These are phyloP conservation scores for Phytophthora cactorum DNA, from an alignment of 352 stramenopile species.

Conservation along the genomic window DNA sequence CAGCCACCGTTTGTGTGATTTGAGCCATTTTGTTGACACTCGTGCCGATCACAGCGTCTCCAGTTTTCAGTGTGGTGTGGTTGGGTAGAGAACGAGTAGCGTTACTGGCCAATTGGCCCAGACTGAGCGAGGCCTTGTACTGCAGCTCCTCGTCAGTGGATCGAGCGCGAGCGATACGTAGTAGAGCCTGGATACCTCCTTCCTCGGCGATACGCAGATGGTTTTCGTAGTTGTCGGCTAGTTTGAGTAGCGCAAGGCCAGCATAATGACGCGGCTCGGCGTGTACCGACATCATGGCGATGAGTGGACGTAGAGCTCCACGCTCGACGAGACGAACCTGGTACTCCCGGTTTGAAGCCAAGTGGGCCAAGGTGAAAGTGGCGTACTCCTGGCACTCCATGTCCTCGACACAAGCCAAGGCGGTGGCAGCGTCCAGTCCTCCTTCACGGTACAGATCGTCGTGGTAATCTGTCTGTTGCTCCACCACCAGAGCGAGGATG, in stretches of 20 bases:
- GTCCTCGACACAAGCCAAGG: constrained; percentile 93
- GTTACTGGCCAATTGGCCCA: constrained; percentile 94
- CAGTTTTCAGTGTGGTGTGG: constrained; percentile 52
- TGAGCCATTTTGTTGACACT: constrained; percentile 82
- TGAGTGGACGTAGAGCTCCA: constrained; percentile 92
- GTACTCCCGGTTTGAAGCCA: constrained; percentile 95
- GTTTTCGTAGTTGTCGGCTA: constrained; percentile 98
- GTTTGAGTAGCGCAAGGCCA: constrained; percentile 95
- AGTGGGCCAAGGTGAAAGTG: constrained; percentile 94
- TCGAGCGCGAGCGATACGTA: constrained; percentile 91
- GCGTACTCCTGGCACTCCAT: constrained; percentile 97
- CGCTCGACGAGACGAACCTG: constrained; percentile 92
- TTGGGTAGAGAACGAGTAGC: constrained; percentile 79
- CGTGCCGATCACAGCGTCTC: constrained; percentile 63
- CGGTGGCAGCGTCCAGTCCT: constrained; percentile 89
- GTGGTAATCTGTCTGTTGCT: constrained; percentile 94
- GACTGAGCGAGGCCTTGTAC: constrained; percentile 95
- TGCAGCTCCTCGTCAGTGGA: constrained; percentile 94
- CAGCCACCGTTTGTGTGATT: constrained; percentile 71
- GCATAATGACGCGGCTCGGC: constrained; percentile 95
- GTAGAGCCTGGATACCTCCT: constrained; percentile 94
- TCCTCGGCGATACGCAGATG: constrained; percentile 96
- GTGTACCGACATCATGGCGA: constrained; percentile 96
- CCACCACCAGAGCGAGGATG: constrained; percentile 89
- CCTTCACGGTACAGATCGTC: constrained; percentile 89